Conservation (phyloP, 768 basidiomycete species). For the Tulasnella sp. region DNA sequence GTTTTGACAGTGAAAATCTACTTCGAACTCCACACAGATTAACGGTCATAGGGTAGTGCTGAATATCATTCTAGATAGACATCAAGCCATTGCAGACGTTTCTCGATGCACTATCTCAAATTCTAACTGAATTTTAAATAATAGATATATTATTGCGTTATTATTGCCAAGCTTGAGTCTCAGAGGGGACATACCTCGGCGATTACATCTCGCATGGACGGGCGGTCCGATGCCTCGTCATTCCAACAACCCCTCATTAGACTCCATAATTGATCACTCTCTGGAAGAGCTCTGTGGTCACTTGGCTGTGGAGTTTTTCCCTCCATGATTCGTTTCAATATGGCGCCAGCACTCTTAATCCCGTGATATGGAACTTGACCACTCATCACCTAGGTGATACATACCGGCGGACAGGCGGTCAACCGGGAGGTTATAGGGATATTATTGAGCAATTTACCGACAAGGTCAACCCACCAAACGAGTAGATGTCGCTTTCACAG, state of each 20-base stretch:
- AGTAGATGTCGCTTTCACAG: slow-evolving; percentile 7
- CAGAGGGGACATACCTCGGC: background rate
- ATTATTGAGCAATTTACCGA: background rate
- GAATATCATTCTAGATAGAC: too few species aligned
- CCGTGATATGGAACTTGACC: background rate
- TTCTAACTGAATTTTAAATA: too few species aligned
- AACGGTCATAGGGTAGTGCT: too few species aligned
- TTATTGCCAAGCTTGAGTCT: too few species aligned
- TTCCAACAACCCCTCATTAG: slow-evolving; percentile 1
- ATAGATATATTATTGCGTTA: too few species aligned
- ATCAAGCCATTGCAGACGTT: too few species aligned
- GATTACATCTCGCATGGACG: background rate
- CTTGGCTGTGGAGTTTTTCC: background rate
- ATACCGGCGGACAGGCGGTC: too few species aligned
- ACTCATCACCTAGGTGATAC: background rate
- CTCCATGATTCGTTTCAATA: background rate
- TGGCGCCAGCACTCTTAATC: background rate
- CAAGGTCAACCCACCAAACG: slow-evolving; percentile 14
- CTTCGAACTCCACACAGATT: too few species aligned
- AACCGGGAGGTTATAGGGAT: too few species aligned
- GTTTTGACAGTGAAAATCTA: too few species aligned
- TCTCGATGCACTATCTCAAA: too few species aligned
- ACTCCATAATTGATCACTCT: background rate
- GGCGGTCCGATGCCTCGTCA: background rate
- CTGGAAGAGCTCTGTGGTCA: background rate